A percentile compares a stretch with the other conserved stretches of the same genome.
Evolutionary conservation across 1,139 yeast genomes (phyloP).

Genomic region (Arxiozyma slooffiae): DNA sequence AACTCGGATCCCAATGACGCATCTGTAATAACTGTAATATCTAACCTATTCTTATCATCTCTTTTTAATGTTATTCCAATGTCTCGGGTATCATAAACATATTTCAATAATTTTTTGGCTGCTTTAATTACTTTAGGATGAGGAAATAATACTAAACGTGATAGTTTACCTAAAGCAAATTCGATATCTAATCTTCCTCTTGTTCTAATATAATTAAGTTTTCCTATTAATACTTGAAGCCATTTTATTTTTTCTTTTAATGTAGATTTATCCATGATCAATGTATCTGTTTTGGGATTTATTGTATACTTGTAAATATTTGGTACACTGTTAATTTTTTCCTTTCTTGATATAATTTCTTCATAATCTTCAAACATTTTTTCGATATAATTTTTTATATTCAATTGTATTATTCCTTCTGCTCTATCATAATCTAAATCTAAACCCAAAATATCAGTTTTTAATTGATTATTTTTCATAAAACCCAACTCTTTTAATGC

Average conservation of each 20-base stretch:
- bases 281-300: not conserved
- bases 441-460: conserved; percentile 6
- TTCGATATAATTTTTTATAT: not conserved
- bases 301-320: not conserved
- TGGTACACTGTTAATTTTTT: not conserved
- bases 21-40: no score
- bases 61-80: no score
- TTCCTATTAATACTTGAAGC: not conserved
- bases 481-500: conserved; percentile 4
- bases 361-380: not conserved
- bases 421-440: conserved; percentile 4
- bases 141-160: not conserved
- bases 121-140: no score
- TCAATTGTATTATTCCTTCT: not conserved
- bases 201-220: conserved; percentile 3
- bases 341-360: not conserved
- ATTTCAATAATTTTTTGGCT: no score
- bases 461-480: not conserved
- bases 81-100: no score
- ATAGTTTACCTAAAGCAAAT: conserved; percentile 3
- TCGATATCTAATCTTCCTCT: conserved; percentile 6
- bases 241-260: no score
- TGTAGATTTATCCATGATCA: not conserved
- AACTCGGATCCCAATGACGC: no score
- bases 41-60: no score